Percentiles rank a stretch among this genome's conserved stretches.
Evolutionary conservation across 192 early-diverging fungal species (phyloP).

Genomic region (Linnemannia zychae): DNA sequence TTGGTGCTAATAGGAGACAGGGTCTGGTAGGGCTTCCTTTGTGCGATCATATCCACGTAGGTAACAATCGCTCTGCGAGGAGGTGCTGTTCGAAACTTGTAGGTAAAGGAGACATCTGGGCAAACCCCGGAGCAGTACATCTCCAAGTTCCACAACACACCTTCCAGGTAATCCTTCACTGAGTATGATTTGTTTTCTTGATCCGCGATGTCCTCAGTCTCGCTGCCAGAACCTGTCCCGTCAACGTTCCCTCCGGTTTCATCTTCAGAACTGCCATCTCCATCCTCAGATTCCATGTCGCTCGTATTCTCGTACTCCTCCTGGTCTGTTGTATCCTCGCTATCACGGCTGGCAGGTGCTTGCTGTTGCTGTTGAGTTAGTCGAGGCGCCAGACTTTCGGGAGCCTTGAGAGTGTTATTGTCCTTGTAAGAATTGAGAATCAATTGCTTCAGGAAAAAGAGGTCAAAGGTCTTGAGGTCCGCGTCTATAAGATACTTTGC

Average conservation of each 20-base stretch:
- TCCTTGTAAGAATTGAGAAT: constrained; percentile 36
- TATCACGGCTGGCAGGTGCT: not conserved
- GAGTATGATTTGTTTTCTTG: constrained; percentile 13
- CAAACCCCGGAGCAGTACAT: constrained; percentile 55
- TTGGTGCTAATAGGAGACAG: constrained; percentile 21
- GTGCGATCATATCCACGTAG: constrained; percentile 11
- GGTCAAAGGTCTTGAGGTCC: constrained; percentile 44
- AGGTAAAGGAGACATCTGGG: constrained; percentile 43
- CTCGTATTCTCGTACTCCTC: constrained; percentile 4
- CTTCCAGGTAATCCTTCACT: constrained; percentile 35
- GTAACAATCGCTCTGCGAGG: constrained; percentile 30
- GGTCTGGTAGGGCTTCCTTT: not conserved
- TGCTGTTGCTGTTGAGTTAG: constrained; percentile 1
- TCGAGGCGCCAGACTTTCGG: not conserved
- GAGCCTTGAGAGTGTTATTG: not conserved
- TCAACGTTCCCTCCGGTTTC: not conserved
- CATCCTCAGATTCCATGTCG: constrained; percentile 23
- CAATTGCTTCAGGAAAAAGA: constrained; percentile 38
- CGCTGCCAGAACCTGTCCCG: constrained; percentile 1
- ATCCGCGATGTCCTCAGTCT: constrained; percentile 6
- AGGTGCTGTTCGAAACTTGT: constrained; percentile 25
- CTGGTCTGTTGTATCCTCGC: not conserved
- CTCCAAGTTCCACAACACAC: constrained; percentile 53
- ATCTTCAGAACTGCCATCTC: not conserved
- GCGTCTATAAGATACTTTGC: constrained; percentile 36